Evolutionary conservation across 1,284 basidiomycete species (phyloP), one percentile per base, ranked within the genome.

Genomic region (Anthracocystis panici-leucophaei): DNA sequence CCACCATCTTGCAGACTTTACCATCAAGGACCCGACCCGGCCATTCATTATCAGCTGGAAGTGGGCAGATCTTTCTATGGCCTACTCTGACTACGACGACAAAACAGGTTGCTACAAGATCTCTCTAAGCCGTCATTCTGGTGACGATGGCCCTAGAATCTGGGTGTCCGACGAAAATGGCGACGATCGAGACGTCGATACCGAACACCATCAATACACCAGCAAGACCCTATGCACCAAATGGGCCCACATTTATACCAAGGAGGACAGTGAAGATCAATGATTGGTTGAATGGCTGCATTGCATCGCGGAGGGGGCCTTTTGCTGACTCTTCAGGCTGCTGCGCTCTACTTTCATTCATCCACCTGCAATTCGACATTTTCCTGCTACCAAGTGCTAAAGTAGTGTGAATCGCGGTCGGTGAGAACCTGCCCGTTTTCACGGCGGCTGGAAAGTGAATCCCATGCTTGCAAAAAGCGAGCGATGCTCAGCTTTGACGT

Each of bases 131-230:
- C 38, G 20, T 5, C 4, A 18, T 1, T 1, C 2, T 1, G 48
- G 4, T 3, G 42, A 57, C 1, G 21, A 27, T 0, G 1, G 2
- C 10, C 1, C 10, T 1, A 44, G 66, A 11, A 63, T 69, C 27
- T 69, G 66, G 66, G 61, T 69, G 42, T 69, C 66, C 23, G 57
- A 63, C 12, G 48, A 69, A 5, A 10, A 35, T n/a, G 61, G 25
- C 11, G 52, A 52, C 7, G 66, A 64, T 14, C 45, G 56, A 5
- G 45, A 57, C 3, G 11, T 48, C 5, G 66, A 69, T 25, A 69
- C 60, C 8, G 2, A 41, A 7, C 11, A 63, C 10, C 21, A 40
- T 25, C 0, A 1, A 0, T 2, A 42, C 0, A 57, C 52, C 0
- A 11, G 14, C 10, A 38, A 23, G 35, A 33, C 16, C 1, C 21